A percentile compares a stretch with the other conserved stretches of the same genome.
phyloP scores from a whole-genome alignment of 306 rosid genomes.

The Dalbergia oliveri region DNA sequence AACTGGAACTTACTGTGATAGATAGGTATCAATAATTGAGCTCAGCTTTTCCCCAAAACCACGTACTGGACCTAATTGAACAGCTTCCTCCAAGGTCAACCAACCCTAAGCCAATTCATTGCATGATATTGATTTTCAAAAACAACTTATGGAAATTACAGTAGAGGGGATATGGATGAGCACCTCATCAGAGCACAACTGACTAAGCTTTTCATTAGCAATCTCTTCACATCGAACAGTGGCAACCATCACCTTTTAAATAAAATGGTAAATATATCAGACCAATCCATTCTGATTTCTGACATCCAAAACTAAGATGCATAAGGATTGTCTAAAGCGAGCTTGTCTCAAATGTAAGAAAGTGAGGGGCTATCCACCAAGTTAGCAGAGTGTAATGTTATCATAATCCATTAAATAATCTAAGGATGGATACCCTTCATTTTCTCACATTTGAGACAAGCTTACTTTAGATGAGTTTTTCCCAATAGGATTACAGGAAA shows the following conservation, averaged over 20 bases:
- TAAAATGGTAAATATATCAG: conserved; percentile 28
- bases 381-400: background rate
- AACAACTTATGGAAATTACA: conserved; percentile 19
- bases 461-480: background rate
- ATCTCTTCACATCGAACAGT: conserved; percentile 98
- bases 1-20: conserved; percentile 67
- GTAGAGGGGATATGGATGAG: conserved; percentile 33
- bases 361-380: background rate
- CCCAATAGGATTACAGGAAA: conserved; percentile 39
- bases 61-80: conserved; percentile 57
- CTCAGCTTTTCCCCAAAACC: conserved; percentile 71
- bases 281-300: conserved; percentile 16
- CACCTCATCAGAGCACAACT: conserved; percentile 71
- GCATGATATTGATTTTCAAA: conserved; percentile 57
- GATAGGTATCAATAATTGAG: conserved; percentile 61
- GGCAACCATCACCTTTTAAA: conserved; percentile 92
- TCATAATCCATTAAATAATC: background rate
- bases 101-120: conserved; percentile 67
- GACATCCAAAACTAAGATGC: conserved; percentile 23
- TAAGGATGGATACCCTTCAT: background rate
- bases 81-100: conserved; percentile 63
- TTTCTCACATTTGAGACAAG: background rate
- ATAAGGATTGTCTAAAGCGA: background rate
- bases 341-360: background rate
- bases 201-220: conserved; percentile 69